These are phyloP conservation scores for Naematelia encephala DNA, from an alignment of 768 basidiomycete genomes.

Conservation along the genomic window DNA sequence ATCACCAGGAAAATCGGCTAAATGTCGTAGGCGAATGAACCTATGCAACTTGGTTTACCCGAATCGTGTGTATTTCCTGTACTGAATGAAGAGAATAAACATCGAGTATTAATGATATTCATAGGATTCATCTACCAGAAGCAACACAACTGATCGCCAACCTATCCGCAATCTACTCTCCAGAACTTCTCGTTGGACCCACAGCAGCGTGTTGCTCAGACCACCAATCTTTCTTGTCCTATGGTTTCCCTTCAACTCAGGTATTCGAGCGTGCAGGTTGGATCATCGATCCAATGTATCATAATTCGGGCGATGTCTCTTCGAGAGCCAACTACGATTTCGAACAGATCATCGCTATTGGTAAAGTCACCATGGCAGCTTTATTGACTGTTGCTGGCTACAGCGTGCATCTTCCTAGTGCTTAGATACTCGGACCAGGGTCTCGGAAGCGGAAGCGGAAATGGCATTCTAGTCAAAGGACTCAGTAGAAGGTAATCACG, in stretches of 20 bases:
- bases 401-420: too few relatives aligned
- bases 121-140: constrained; percentile 73
- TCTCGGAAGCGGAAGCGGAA: not conserved
- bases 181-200: constrained; percentile 42
- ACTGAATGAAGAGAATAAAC: too few relatives aligned
- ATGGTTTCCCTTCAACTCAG: constrained; percentile 80
- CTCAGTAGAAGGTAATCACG: too few relatives aligned
- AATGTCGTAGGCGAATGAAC: constrained; percentile 61
- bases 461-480: too few relatives aligned
- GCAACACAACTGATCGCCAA: constrained; percentile 72
- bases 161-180: constrained; percentile 70
- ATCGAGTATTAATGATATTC: not conserved
- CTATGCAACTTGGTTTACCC: constrained; percentile 77
- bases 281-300: constrained; percentile 59
- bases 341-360: constrained; percentile 73
- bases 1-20: not conserved
- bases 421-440: not conserved
- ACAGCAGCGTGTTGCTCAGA: constrained; percentile 82
- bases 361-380: constrained; percentile 80
- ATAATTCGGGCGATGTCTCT: constrained; percentile 67
- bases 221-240: constrained; percentile 65
- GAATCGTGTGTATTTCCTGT: constrained; percentile 56
- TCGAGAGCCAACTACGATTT: constrained; percentile 78
- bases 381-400: constrained; percentile 64
- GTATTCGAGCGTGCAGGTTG: constrained; percentile 83